Conservation (phyloP, 345 rosid species). For the Lepidium aucheri region DNA sequence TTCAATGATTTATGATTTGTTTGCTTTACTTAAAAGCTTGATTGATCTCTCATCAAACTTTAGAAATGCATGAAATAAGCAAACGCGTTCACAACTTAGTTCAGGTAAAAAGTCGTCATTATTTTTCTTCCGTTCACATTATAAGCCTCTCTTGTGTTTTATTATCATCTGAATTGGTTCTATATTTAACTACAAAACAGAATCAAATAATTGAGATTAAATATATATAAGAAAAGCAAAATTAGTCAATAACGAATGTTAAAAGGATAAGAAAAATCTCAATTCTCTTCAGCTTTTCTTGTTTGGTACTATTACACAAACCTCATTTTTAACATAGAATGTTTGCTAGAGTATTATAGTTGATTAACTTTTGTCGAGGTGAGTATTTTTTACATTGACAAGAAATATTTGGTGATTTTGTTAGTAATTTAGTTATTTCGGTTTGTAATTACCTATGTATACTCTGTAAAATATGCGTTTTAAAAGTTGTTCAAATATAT, state of each 20-base stretch:
- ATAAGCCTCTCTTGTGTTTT: neutral
- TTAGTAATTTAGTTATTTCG: neutral
- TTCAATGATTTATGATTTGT: neutral
- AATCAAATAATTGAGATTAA: neutral
- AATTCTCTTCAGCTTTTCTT: neutral
- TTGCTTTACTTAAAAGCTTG: slow-evolving; percentile 13
- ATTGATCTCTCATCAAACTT: slow-evolving; percentile 8
- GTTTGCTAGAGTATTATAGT: neutral
- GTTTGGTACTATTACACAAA: neutral
- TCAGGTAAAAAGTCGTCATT: neutral
- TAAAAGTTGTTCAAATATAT: no score
- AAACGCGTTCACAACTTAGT: slow-evolving; percentile 15
- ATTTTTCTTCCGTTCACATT: slow-evolving; percentile 12
- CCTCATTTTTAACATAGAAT: neutral
- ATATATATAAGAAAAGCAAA: neutral
- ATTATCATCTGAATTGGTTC: neutral
- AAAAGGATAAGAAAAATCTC: neutral
- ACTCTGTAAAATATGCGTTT: no score
- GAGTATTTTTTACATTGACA: neutral
- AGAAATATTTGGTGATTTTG: neutral
- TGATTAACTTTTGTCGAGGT: neutral
- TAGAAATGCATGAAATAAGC: slow-evolving; percentile 3
- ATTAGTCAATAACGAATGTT: neutral
- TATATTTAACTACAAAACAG: neutral
- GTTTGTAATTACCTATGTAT: no score